Conservation (phyloP, 768 basidiomycete species). For the Amanita rubescens region DNA sequence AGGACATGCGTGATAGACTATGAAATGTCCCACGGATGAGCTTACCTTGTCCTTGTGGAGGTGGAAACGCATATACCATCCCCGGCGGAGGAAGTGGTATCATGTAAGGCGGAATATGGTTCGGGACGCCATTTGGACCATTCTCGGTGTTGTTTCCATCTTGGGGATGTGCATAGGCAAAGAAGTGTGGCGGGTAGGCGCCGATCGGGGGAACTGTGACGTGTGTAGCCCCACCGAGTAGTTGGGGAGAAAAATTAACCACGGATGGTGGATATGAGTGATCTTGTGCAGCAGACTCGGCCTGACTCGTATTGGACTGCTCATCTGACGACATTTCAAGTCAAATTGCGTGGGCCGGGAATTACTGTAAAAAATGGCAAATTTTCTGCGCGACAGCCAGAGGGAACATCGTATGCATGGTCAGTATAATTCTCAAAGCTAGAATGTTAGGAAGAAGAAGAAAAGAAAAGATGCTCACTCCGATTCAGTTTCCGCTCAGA, state of each 20-base stretch:
- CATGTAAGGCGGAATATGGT: conserved; percentile 26
- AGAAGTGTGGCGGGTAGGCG: conserved; percentile 32
- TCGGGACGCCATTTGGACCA: conserved; percentile 24
- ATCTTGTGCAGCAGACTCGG: conserved; percentile 22
- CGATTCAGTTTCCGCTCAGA: conserved; percentile 27
- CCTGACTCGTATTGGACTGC: conserved; percentile 24
- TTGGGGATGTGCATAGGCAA: conserved; percentile 33
- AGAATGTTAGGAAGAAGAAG: not conserved
- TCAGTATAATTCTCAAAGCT: conserved; percentile 7
- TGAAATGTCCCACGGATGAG: conserved; percentile 9
- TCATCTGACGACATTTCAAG: conserved; percentile 25
- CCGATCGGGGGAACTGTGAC: conserved; percentile 27
- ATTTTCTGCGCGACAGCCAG: not conserved
- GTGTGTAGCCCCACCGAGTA: conserved; percentile 25
- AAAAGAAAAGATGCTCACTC: conserved; percentile 27
- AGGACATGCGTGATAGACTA: not conserved
- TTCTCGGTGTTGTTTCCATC: conserved; percentile 31
- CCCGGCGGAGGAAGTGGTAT: conserved; percentile 36
- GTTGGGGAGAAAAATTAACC: conserved; percentile 25
- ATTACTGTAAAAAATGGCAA: not conserved
- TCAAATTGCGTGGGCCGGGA: not conserved
- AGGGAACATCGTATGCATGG: conserved; percentile 7
- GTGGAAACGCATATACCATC: conserved; percentile 37
- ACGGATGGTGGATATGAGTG: conserved; percentile 24
- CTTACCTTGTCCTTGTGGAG: conserved; percentile 33